phyloP scores from a whole-genome alignment of 352 stramenopile species.

The Blastocystis sp. region DNA sequence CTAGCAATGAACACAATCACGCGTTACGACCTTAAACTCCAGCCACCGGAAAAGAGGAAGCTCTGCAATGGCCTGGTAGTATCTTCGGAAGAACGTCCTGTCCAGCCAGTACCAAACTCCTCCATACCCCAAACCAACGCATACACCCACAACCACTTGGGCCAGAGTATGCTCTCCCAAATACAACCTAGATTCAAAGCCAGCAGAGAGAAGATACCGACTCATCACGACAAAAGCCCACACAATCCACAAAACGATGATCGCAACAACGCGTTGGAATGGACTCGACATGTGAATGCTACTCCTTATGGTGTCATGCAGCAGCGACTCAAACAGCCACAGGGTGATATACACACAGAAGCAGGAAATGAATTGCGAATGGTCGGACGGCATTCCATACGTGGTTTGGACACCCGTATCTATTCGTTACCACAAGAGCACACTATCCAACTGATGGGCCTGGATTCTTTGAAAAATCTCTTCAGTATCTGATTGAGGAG shows the following conservation, averaged over 20 bases:
- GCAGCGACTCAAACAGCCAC: background rate
- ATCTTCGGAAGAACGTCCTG: conserved; percentile 14
- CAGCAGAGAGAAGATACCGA: background rate
- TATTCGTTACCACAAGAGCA: background rate
- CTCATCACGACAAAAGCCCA: conserved; percentile 32
- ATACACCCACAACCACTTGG: conserved; percentile 68
- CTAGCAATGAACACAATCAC: background rate
- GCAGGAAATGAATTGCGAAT: conserved; percentile 71
- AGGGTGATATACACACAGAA: conserved; percentile 61
- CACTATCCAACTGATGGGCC: background rate
- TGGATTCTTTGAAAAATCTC: conserved; percentile 4
- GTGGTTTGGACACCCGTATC: conserved; percentile 12
- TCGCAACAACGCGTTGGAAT: conserved; percentile 18
- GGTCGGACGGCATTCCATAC: conserved; percentile 71
- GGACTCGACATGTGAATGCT: background rate
- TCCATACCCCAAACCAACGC: conserved; percentile 15
- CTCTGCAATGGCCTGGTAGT: conserved; percentile 15
- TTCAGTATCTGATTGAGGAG: conserved; percentile 48
- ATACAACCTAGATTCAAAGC: conserved; percentile 30
- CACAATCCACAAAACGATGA: conserved; percentile 19
- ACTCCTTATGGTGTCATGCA: background rate
- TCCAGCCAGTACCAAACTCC: conserved; percentile 40
- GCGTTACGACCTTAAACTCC: conserved; percentile 49
- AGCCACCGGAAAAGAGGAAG: conserved; percentile 35
- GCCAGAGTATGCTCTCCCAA: conserved; percentile 67